Evolutionary conservation across 176 grass and related monocot species (phyloP), one percentile per base, ranked within the genome.

Genomic region (Avena sativa): DNA sequence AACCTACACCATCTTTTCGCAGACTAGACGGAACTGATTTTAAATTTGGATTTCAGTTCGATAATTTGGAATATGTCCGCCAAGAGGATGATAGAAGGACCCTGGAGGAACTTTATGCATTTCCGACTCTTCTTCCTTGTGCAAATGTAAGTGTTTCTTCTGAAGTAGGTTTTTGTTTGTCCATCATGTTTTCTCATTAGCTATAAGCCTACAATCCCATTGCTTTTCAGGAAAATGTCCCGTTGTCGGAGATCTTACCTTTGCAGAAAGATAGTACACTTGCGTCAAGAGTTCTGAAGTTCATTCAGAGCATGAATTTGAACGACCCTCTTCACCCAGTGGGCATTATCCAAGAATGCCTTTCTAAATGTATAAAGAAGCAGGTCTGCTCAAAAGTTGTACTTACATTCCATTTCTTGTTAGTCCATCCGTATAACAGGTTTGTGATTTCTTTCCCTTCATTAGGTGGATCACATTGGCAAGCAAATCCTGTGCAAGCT

Each of bases 121-220:
- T 95, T 86, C 96, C 92, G 13, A 95, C 96, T 85, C 86, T 98
- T 94, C 93, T 98, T 78, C 96, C 96, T 85, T 94, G 86, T 84
- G 82, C 83, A 25, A 88, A 89, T 75, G 96, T 95, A 94, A 78
- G 52, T 74, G 74, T 64, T 79, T 16, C 23, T 87, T 79, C 62
- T 77, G 10, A 76, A 79, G 32, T 82, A 30, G 78, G 60, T 79
- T 76, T 78, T 28, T 76, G 40, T 80, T 74, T 84, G 32, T 84
- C 71, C 26, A 78, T 79, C 25, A 38, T 84, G 43, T 78, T 82
- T 60, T 46, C 47, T 53, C 86, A 57, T 62, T 88, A 87, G 51
- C 67, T 82, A 19, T 78, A 38, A 38, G 17, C 53, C 5, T 67
- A 15, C 77, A 75, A 92, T 56, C 25, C 11, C 15, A 48, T 63